Evolutionary conservation across 768 basidiomycete species (phyloP).

Genomic region (Cytidiella melzeri): DNA sequence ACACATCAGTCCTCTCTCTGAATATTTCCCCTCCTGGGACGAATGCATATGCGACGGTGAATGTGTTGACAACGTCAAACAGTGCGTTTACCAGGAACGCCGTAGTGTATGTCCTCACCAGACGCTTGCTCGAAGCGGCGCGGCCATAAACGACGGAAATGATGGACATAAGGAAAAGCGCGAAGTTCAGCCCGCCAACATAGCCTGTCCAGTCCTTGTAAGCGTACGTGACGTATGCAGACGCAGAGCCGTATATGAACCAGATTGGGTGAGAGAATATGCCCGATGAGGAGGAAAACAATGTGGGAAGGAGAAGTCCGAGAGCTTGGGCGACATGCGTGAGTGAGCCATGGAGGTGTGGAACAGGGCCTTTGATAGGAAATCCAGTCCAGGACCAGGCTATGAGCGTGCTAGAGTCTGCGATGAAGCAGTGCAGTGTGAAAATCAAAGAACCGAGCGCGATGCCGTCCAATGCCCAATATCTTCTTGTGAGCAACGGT

Average conservation of each 20-base stretch:
- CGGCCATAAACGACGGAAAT: slow-evolving; percentile 47
- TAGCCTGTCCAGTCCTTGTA: slow-evolving; percentile 69
- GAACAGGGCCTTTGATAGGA: slow-evolving; percentile 63
- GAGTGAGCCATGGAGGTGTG: slow-evolving; percentile 62
- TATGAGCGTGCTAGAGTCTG: slow-evolving; percentile 72
- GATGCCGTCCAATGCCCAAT: slow-evolving; percentile 39
- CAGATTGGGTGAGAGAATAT: slow-evolving; percentile 42
- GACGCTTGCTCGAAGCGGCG: slow-evolving; percentile 32
- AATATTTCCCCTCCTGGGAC: slow-evolving; percentile 75
- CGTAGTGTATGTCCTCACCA: slow-evolving; percentile 44
- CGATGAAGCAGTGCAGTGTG: slow-evolving; percentile 63
- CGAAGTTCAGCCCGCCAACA: slow-evolving; percentile 53
- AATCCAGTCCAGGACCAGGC: slow-evolving; percentile 93
- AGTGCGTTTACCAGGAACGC: slow-evolving; percentile 58
- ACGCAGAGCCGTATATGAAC: slow-evolving; percentile 47
- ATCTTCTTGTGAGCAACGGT: slow-evolving; percentile 1
- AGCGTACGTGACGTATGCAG: slow-evolving; percentile 50
- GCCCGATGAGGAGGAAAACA: slow-evolving; percentile 11
- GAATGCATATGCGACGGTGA: slow-evolving; percentile 88
- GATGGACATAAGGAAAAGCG: slow-evolving; percentile 60
- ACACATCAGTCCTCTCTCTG: slow-evolving; percentile 74
- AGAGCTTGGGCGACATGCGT: slow-evolving; percentile 58
- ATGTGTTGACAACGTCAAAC: slow-evolving; percentile 62
- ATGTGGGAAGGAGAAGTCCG: slow-evolving; percentile 42
- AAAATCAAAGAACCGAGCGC: slow-evolving; percentile 67